Conservation (phyloP, 306 rosid species). For the Pachyrhizus erosus region DNA sequence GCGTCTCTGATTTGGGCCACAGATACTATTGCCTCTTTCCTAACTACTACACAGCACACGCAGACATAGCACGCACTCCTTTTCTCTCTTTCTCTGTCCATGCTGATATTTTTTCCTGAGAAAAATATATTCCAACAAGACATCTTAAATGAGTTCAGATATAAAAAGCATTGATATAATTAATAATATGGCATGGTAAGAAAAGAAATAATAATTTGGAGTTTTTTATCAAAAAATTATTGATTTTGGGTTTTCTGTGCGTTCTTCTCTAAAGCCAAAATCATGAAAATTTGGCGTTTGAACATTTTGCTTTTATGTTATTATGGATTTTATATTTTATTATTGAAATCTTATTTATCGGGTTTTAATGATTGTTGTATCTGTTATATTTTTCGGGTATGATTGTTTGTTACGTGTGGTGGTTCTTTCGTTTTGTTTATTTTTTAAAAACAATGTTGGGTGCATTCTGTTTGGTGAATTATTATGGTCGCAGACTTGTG, state of each 20-base stretch:
- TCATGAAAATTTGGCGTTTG: too few species aligned
- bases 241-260: too few species aligned
- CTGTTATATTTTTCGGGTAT: not conserved
- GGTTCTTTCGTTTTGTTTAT: not conserved
- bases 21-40: not conserved
- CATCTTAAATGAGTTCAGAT: too few species aligned
- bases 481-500: not conserved
- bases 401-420: not conserved
- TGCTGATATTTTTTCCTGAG: too few species aligned
- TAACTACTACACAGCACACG: not conserved
- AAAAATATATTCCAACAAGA: too few species aligned
- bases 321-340: not conserved
- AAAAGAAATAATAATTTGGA: too few species aligned
- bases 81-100: not conserved
- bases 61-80: not conserved
- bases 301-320: not conserved
- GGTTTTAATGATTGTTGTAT: not conserved
- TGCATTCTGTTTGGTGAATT: not conserved
- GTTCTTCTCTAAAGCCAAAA: too few species aligned
- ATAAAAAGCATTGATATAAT: too few species aligned
- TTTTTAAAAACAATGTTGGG: not conserved
- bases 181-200: too few species aligned
- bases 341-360: not conserved
- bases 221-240: too few species aligned
- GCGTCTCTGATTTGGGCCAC: slow-evolving; percentile 49